These are phyloP conservation scores for Taxillus chinensis DNA, from an alignment of 164 flowering plant species.

Conservation along the genomic window DNA sequence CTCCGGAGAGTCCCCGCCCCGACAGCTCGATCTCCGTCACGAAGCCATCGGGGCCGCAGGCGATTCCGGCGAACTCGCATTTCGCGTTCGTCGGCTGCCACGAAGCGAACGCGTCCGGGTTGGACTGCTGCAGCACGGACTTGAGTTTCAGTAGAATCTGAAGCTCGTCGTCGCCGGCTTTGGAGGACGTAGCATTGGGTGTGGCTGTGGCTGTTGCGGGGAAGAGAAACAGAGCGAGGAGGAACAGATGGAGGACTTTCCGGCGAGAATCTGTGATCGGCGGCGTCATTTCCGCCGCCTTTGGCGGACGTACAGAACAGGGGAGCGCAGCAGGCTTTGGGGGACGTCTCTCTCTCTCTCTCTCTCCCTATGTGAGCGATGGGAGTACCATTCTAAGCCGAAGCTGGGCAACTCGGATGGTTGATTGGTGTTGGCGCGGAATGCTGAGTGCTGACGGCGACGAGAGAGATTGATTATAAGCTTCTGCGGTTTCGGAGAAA, in stretches of 20 bases:
- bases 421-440: too few relatives aligned
- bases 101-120: slow-evolving; percentile 20
- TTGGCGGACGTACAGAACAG: not conserved
- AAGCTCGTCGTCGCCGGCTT: slow-evolving; percentile 24
- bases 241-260: not conserved
- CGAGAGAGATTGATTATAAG: too few relatives aligned
- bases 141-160: slow-evolving; percentile 26
- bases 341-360: too few relatives aligned
- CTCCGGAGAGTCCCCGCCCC: slow-evolving; percentile 18
- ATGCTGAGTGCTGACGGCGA: too few relatives aligned
- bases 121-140: slow-evolving; percentile 21
- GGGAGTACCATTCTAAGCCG: too few relatives aligned
- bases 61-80: slow-evolving; percentile 36
- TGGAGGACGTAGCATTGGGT: not conserved
- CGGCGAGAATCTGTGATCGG: slow-evolving; percentile 4
- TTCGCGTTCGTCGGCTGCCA: slow-evolving; percentile 20
- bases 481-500: too few relatives aligned
- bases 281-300: not conserved
- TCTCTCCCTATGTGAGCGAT: too few relatives aligned
- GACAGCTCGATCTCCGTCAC: slow-evolving; percentile 51
- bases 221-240: slow-evolving; percentile 3
- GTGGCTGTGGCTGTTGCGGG: not conserved
- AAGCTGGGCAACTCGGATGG: too few relatives aligned
- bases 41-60: slow-evolving; percentile 14
- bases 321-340: not conserved